Evolutionary conservation across 192 early-diverging fungal genomes (phyloP).

Genomic region (Rhizoclosmatium sp.): DNA sequence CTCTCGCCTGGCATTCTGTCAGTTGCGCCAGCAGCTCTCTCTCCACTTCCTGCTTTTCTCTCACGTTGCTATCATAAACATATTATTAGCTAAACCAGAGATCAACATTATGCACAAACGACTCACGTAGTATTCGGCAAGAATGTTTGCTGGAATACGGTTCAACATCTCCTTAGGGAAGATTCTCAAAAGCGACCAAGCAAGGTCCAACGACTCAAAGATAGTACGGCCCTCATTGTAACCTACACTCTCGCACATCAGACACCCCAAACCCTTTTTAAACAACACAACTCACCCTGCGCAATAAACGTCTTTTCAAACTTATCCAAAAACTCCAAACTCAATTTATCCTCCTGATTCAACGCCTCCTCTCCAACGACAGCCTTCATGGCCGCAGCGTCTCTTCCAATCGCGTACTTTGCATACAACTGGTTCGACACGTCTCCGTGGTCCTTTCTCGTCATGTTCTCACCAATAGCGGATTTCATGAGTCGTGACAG

Average conservation of each 20-base stretch:
- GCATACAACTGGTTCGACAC: constrained; percentile 99
- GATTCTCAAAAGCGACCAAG: constrained; percentile 98
- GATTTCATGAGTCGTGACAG: constrained; percentile 99
- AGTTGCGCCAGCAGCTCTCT: constrained; percentile 1
- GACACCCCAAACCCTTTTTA: constrained; percentile 1
- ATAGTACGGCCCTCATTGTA: constrained; percentile 96
- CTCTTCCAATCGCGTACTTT: constrained; percentile 99
- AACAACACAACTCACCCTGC: constrained; percentile 68
- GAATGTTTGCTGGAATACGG: constrained; percentile 95
- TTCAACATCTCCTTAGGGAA: constrained; percentile 99
- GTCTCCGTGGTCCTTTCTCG: constrained; percentile 98
- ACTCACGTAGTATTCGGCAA: constrained; percentile 86
- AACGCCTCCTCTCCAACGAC: constrained; percentile 99
- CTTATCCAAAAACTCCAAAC: constrained; percentile 97
- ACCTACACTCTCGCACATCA: constrained; percentile 50
- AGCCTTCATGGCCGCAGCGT: constrained; percentile 99
- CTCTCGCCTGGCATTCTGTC: constrained; percentile 34
- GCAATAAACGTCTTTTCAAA: constrained; percentile 98
- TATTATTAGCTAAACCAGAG: neutral
- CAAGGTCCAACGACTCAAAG: constrained; percentile 94
- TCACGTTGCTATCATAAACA: constrained; percentile 37
- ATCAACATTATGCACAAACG: neutral
- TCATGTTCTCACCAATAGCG: constrained; percentile 98
- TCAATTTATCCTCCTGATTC: constrained; percentile 97
- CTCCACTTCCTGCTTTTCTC: constrained; percentile 38